Evolutionary conservation across 768 basidiomycete genomes (phyloP).

Genomic region (Podaxis sp.): DNA sequence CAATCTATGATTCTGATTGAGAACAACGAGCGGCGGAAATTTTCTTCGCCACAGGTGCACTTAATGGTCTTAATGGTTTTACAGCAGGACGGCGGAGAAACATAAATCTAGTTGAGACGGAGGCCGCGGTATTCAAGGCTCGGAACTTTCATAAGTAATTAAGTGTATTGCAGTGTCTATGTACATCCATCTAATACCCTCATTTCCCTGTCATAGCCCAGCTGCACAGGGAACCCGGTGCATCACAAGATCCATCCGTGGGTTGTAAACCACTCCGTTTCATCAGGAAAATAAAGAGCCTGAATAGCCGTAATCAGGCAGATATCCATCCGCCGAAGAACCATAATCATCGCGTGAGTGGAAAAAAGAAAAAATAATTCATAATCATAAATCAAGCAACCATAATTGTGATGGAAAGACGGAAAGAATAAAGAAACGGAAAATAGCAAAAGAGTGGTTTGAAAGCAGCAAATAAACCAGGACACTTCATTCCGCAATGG

Average conservation of each 20-base stretch:
- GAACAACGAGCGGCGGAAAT: not conserved
- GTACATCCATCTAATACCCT: not conserved
- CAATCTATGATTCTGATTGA: not conserved
- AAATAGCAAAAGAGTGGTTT: not conserved
- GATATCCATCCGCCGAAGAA: not conserved
- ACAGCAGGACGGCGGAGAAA: not conserved
- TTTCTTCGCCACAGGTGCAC: not conserved
- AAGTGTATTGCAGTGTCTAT: not conserved
- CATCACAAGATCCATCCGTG: not conserved
- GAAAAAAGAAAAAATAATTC: not conserved
- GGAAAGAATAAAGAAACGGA: not conserved
- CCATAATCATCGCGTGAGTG: not conserved
- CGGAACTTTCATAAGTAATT: not conserved
- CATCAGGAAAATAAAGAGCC: not conserved
- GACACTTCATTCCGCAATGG: conserved; percentile 10
- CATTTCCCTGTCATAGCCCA: not conserved
- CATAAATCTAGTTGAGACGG: not conserved
- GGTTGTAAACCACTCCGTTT: not conserved
- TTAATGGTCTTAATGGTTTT: conserved; percentile 1
- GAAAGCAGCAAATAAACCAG: not conserved
- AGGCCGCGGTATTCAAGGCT: not conserved
- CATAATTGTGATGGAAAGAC: not conserved
- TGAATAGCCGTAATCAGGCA: not conserved
- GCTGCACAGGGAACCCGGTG: not conserved
- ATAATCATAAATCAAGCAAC: conserved; percentile 13